Conservation (phyloP, 106 monocot species). For the Acorus gramineus region DNA sequence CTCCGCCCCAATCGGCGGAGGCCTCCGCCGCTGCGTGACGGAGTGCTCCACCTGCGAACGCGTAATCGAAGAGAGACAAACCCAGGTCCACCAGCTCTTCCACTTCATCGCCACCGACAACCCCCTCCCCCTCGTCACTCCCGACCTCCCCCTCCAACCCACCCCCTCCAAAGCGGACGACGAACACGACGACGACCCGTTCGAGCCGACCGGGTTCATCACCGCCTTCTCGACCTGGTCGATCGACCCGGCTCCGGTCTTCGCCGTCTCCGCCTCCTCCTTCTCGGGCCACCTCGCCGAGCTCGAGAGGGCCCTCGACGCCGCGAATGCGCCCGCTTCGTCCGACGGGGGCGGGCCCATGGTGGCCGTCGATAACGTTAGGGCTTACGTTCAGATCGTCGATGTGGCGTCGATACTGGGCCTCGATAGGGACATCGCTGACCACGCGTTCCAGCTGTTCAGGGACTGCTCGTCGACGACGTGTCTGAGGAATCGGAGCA, state of each 20-base stretch:
- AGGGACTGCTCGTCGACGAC: slow-evolving; percentile 81
- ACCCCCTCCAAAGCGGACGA: neutral
- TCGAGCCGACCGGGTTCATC: slow-evolving; percentile 80
- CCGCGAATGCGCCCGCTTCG: neutral
- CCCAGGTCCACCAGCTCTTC: slow-evolving; percentile 59
- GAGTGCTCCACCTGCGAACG: slow-evolving; percentile 84
- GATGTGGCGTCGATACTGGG: slow-evolving; percentile 81
- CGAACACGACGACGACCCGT: slow-evolving; percentile 62
- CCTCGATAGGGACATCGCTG: slow-evolving; percentile 71
- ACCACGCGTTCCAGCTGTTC: slow-evolving; percentile 92
- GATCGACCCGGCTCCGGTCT: slow-evolving; percentile 51
- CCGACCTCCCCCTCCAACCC: neutral
- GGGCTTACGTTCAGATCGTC: slow-evolving; percentile 91
- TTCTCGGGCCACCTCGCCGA: slow-evolving; percentile 89
- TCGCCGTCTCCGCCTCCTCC: slow-evolving; percentile 57
- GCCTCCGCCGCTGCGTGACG: slow-evolving; percentile 37
- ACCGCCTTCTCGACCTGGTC: slow-evolving; percentile 91
- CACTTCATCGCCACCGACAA: slow-evolving; percentile 51
- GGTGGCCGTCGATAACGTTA: slow-evolving; percentile 69
- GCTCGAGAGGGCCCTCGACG: slow-evolving; percentile 73
- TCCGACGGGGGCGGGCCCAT: slow-evolving; percentile 24
- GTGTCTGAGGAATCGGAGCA: slow-evolving; percentile 82
- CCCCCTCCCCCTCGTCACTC: slow-evolving; percentile 15
- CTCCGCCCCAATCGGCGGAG: no score
- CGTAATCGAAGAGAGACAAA: slow-evolving; percentile 57